Evolutionary conservation across 129 eudicot genomes (phyloP).

Genomic region (Flaveria trinervia): DNA sequence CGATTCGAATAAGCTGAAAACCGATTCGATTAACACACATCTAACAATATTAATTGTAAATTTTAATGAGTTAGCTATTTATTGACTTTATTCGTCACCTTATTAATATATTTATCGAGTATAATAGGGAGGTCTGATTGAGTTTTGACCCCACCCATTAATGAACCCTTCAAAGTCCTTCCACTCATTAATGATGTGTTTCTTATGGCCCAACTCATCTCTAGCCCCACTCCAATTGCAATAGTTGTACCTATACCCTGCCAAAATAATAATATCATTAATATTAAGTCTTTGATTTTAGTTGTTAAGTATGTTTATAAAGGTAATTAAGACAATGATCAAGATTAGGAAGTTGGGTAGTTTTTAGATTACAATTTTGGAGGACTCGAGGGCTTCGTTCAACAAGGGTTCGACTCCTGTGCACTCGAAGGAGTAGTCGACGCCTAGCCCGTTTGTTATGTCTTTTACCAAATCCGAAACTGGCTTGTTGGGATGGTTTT

Average conservation of each 20-base stretch:
- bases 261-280: too few relatives aligned
- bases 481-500: constrained; percentile 28
- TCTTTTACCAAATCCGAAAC: constrained; percentile 49
- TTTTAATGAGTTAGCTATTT: background rate
- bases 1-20: too few relatives aligned
- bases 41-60: too few relatives aligned
- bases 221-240: constrained; percentile 44
- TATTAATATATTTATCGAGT: constrained; percentile 42
- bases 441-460: constrained; percentile 53
- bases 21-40: too few relatives aligned
- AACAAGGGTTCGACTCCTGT: constrained; percentile 50
- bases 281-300: background rate
- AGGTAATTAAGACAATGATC: background rate
- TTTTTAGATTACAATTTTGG: constrained; percentile 44
- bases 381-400: constrained; percentile 53
- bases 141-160: constrained; percentile 49
- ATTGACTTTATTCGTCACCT: constrained; percentile 13
- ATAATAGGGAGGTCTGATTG: constrained; percentile 50
- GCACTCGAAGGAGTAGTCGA: constrained; percentile 56
- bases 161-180: constrained; percentile 46
- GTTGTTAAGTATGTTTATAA: background rate
- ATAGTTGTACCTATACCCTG: constrained; percentile 54
- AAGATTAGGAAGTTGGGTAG: background rate
- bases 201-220: constrained; percentile 30
- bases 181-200: constrained; percentile 34